Conservation (phyloP, 371 early-diverging fungal species). For the Syncephalastrum monosporum region DNA sequence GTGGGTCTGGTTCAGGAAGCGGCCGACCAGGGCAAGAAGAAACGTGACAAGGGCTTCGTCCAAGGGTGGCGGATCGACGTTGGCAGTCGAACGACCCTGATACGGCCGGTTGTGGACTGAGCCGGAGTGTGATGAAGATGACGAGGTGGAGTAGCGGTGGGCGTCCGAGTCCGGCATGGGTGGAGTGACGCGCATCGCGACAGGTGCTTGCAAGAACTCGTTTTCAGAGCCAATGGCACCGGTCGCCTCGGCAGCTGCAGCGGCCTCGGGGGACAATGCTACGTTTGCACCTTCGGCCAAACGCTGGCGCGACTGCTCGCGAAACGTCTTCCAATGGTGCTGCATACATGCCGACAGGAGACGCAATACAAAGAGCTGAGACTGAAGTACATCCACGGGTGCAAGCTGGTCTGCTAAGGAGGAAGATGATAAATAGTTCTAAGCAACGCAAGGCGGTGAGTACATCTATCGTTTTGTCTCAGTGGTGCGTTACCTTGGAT, state of each 20-base stretch:
- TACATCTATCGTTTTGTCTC: neutral
- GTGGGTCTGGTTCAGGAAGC: slow-evolving; percentile 61
- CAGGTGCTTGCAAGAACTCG: slow-evolving; percentile 14
- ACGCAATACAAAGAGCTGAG: slow-evolving; percentile 74
- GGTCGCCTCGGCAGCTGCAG: slow-evolving; percentile 18
- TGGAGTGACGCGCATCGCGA: neutral
- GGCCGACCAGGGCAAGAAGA: slow-evolving; percentile 59
- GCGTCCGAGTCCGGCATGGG: too few relatives aligned
- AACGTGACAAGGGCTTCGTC: slow-evolving; percentile 71
- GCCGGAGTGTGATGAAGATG: too few relatives aligned
- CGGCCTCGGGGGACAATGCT: slow-evolving; percentile 13
- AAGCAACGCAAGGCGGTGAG: neutral
- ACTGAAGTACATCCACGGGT: slow-evolving; percentile 68
- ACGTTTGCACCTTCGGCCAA: slow-evolving; percentile 9
- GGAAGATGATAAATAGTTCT: slow-evolving; percentile 18
- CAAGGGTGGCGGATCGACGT: slow-evolving; percentile 67
- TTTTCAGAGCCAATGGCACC: slow-evolving; percentile 16
- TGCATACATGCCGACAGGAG: slow-evolving; percentile 75
- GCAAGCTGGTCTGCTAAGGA: slow-evolving; percentile 47
- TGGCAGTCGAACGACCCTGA: too few relatives aligned
- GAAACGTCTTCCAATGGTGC: slow-evolving; percentile 67
- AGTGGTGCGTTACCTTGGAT: slow-evolving; percentile 51
- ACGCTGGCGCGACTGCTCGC: slow-evolving; percentile 32
- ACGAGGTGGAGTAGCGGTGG: too few relatives aligned
- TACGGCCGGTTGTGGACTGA: too few relatives aligned